Percentiles rank a stretch among this genome's conserved stretches.
Conservation (phyloP, 805 yeast species). For the Vanderwaltozyma verrucispora region DNA sequence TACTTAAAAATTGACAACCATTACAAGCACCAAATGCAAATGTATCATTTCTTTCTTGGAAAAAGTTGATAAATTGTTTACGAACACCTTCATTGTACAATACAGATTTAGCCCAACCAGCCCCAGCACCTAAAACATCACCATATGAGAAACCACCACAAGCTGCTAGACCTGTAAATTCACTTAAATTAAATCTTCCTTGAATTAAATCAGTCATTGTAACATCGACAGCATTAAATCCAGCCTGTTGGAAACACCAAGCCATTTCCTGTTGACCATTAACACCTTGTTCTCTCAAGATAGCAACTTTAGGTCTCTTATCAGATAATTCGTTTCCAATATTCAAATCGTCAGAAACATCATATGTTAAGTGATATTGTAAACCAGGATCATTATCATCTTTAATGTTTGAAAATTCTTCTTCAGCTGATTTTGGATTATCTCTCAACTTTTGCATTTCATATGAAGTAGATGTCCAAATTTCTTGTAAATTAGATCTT, state of each 20-base stretch:
- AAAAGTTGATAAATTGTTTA: conserved; percentile 65
- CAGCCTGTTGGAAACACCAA: conserved; percentile 90
- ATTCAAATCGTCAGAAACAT: conserved; percentile 41
- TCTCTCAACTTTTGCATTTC: conserved; percentile 87
- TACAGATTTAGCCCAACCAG: conserved; percentile 98
- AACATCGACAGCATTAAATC: conserved; percentile 87
- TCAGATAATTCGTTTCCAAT: conserved; percentile 19
- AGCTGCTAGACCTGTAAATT: conserved; percentile 89
- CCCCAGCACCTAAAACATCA: conserved; percentile 97
- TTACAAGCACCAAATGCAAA: conserved; percentile 98
- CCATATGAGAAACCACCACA: conserved; percentile 99
- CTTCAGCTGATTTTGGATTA: conserved; percentile 81
- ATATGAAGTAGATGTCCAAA: conserved; percentile 84
- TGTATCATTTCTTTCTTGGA: conserved; percentile 79
- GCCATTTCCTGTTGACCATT: conserved; percentile 99
- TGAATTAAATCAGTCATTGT: conserved; percentile 88
- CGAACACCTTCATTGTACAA: conserved; percentile 72
- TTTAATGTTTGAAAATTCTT: conserved; percentile 63
- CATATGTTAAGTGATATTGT: conserved; percentile 64
- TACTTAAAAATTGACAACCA: conserved; percentile 93
- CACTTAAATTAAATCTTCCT: conserved; percentile 61
- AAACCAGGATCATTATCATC: conserved; percentile 91
- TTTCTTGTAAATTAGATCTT: conserved; percentile 65
- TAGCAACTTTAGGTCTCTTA: conserved; percentile 78
- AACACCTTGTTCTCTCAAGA: conserved; percentile 96